Evolutionary conservation across 2,329 filamentous ascomycete species (phyloP), one percentile per base, ranked within the genome.

Genomic region (Periconia macrospinosa): DNA sequence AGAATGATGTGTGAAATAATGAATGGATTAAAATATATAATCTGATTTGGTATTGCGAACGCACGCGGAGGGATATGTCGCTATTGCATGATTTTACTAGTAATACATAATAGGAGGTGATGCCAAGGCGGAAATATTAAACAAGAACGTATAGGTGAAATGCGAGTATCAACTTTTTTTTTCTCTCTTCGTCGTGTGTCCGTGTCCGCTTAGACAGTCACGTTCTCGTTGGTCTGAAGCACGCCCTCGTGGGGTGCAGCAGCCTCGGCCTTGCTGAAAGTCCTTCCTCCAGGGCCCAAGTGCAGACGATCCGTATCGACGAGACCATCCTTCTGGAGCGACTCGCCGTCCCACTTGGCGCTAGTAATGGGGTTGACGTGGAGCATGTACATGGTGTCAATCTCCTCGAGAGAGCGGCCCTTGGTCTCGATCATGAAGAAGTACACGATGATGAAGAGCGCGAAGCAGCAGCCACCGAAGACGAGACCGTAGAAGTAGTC

Each of bases 371-470:
- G 86, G 63, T 78, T 83, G 45, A 90, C 85, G 35, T 77, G 77
- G 47, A 87, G 78, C 37, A 90, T 76, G 59, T 91, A 92, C 80
- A 85, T 83, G 56, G 83, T 81, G 65, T 93, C 90, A 49, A 93
- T 88, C 71, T 92, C 88, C 74, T 93, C 90, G 1, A 93, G 80
- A 0, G 85, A 87, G 8, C 88, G 84, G 53, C 86, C 89, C 70
- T 89, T 86, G 41, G 85, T 87, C 71, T 92, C 89, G 45, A 89
- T 85, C 59, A 92, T 83, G 72, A 91, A 91, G 76, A 92, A 90
- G 78, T 88, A 92, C 43, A 92, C 87, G 30, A 91, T 70, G 0
- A 86, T 59, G 1, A 84, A 83, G 0, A 83, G 87, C 0, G 83
- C 75, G 17, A 89, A 75, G 57, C 89, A 88, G 68, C 86, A 91